These are phyloP conservation scores for Fusarium sp. DNA, from an alignment of 2,329 filamentous ascomycete genomes.

Conservation along the genomic window DNA sequence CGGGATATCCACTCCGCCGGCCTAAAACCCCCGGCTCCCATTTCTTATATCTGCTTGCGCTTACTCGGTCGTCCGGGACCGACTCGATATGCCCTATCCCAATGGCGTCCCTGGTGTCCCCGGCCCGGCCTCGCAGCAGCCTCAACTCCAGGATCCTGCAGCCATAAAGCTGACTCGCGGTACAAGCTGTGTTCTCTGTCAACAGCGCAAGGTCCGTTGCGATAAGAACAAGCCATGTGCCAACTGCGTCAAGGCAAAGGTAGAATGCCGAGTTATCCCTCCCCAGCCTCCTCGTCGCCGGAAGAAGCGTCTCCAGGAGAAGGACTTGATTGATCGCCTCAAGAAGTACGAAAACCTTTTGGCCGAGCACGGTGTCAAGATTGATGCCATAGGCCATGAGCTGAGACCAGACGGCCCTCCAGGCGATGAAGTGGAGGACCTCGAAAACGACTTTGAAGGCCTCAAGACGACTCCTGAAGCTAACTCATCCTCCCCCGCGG, in stretches of 20 bases:
- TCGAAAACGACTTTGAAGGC: constrained; percentile 66
- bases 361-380: constrained; percentile 72
- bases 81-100: constrained; percentile 39
- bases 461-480: constrained; percentile 64
- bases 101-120: constrained; percentile 34
- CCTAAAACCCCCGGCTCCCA: constrained; percentile 10
- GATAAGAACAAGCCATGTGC: constrained; percentile 77
- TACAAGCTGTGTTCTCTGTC: constrained; percentile 76
- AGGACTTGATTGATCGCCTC: constrained; percentile 75
- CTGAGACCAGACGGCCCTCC: constrained; percentile 45
- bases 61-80: not conserved
- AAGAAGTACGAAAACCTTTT: constrained; percentile 75
- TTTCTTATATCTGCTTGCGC: not conserved
- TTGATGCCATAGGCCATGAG: constrained; percentile 72
- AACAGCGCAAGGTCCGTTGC: constrained; percentile 80
- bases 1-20: constrained; percentile 28
- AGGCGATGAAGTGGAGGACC: constrained; percentile 65
- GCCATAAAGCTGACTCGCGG: constrained; percentile 67
- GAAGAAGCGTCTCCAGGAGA: constrained; percentile 74
- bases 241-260: constrained; percentile 72
- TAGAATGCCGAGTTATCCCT: constrained; percentile 70
- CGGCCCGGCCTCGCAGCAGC: constrained; percentile 41
- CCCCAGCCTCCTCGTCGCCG: constrained; percentile 67
- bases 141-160: constrained; percentile 52
- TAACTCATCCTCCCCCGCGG: constrained; percentile 52